Evolutionary conservation across 768 basidiomycete species (phyloP).

Genomic region (Lentinus brumalis): DNA sequence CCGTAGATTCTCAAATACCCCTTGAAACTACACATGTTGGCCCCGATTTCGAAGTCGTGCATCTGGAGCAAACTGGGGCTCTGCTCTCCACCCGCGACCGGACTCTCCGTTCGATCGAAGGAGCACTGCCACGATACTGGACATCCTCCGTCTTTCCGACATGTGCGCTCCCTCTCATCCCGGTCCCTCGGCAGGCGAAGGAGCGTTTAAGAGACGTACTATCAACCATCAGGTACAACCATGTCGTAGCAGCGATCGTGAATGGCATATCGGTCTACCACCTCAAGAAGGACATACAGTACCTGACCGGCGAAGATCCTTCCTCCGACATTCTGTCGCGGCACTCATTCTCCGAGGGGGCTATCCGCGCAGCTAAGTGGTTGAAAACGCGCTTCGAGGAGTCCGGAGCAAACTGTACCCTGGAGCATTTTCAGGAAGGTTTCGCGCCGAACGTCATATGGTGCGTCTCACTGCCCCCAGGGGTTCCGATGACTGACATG

Average conservation of each 20-base stretch:
- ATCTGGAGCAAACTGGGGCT: slow-evolving; percentile 43
- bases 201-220: slow-evolving; percentile 60
- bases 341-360: slow-evolving; percentile 76
- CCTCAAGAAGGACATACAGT: slow-evolving; percentile 71
- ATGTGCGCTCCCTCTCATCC: slow-evolving; percentile 46
- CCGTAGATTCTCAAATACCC: no score
- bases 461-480: slow-evolving; percentile 33
- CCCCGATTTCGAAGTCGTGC: slow-evolving; percentile 32
- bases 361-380: slow-evolving; percentile 68
- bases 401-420: slow-evolving; percentile 73
- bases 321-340: slow-evolving; percentile 70
- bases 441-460: slow-evolving; percentile 90
- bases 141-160: slow-evolving; percentile 65
- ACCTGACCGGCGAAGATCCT: slow-evolving; percentile 84
- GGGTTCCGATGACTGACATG: not conserved
- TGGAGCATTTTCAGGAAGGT: slow-evolving; percentile 63
- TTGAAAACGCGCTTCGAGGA: slow-evolving; percentile 71
- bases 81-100: slow-evolving; percentile 42
- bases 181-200: slow-evolving; percentile 58
- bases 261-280: slow-evolving; percentile 64
- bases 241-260: slow-evolving; percentile 66
- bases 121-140: slow-evolving; percentile 66
- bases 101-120: slow-evolving; percentile 41
- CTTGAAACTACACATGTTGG: not conserved
- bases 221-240: slow-evolving; percentile 61